These are phyloP conservation scores for Dittrichia graveolens DNA, from an alignment of 129 eudicot genomes.

Conservation along the genomic window DNA sequence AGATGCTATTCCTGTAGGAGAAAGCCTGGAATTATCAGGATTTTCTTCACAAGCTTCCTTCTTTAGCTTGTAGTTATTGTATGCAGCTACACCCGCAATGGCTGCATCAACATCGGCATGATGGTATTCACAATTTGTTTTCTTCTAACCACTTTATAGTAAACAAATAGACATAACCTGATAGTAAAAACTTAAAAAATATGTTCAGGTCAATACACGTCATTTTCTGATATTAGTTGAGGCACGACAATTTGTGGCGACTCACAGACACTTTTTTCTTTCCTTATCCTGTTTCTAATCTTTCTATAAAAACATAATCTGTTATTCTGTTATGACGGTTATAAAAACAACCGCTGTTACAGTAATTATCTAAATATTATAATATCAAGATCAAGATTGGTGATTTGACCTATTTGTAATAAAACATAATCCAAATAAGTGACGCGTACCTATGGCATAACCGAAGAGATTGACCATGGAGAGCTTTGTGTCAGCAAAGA, in stretches of 20 bases:
- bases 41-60: constrained; percentile 60
- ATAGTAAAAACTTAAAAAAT: no score
- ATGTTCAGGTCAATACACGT: no score
- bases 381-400: not conserved
- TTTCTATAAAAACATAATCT: no score
- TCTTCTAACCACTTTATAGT: no score
- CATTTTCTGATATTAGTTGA: no score
- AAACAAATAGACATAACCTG: no score
- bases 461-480: constrained; percentile 66
- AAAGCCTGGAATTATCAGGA: constrained; percentile 36
- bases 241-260: no score
- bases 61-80: constrained; percentile 73
- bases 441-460: constrained; percentile 66
- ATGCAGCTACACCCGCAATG: constrained; percentile 82
- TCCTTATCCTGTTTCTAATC: no score
- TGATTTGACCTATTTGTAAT: not conserved
- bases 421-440: not conserved
- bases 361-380: no score
- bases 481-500: constrained; percentile 86
- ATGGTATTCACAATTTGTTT: no score
- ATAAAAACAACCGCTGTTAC: not conserved
- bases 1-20: constrained; percentile 36
- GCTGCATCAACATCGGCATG: constrained; percentile 51
- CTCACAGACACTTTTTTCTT: no score
- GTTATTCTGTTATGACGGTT: no score